A percentile compares a stretch with the other conserved stretches of the same genome.
Conservation (phyloP, 2,329 filamentous ascomycete genomes). For the Chalaropsis thielavioides region DNA sequence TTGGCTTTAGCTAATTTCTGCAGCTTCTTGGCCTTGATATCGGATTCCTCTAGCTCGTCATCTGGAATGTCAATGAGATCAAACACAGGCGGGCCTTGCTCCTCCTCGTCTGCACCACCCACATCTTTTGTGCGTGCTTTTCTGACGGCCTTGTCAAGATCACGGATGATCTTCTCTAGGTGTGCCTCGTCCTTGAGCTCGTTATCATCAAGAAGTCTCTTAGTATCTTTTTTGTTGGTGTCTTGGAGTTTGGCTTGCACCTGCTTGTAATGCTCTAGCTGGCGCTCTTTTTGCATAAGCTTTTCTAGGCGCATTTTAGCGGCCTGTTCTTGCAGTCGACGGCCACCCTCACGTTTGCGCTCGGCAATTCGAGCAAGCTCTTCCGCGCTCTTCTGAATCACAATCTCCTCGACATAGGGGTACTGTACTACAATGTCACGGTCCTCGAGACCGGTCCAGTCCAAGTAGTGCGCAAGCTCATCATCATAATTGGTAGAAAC, state of each 20-base stretch:
- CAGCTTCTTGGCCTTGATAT: slow-evolving; percentile 80
- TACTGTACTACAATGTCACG: slow-evolving; percentile 82
- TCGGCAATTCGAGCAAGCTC: slow-evolving; percentile 83
- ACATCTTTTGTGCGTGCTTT: slow-evolving; percentile 89
- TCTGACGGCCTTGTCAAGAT: slow-evolving; percentile 79
- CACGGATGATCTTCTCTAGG: slow-evolving; percentile 70
- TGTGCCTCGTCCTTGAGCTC: slow-evolving; percentile 85
- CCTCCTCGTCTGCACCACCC: slow-evolving; percentile 59
- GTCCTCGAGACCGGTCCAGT: slow-evolving; percentile 86
- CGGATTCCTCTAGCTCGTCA: slow-evolving; percentile 82
- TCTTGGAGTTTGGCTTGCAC: slow-evolving; percentile 58
- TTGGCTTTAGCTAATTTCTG: slow-evolving; percentile 90
- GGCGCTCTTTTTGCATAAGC: slow-evolving; percentile 86
- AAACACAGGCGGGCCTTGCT: slow-evolving; percentile 71
- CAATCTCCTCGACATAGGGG: slow-evolving; percentile 79
- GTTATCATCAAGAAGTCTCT: slow-evolving; percentile 71
- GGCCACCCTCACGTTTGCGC: slow-evolving; percentile 84
- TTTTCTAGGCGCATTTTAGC: slow-evolving; percentile 96
- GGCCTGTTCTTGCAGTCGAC: slow-evolving; percentile 84
- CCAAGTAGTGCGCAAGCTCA: slow-evolving; percentile 63
- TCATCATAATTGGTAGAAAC: slow-evolving; percentile 69
- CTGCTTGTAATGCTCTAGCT: slow-evolving; percentile 84
- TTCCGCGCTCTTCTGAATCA: slow-evolving; percentile 85
- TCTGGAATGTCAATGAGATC: slow-evolving; percentile 79
- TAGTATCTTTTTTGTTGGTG: slow-evolving; percentile 81